Conservation (phyloP, 2,329 filamentous ascomycete species). For the Trichophyton rubrum region DNA sequence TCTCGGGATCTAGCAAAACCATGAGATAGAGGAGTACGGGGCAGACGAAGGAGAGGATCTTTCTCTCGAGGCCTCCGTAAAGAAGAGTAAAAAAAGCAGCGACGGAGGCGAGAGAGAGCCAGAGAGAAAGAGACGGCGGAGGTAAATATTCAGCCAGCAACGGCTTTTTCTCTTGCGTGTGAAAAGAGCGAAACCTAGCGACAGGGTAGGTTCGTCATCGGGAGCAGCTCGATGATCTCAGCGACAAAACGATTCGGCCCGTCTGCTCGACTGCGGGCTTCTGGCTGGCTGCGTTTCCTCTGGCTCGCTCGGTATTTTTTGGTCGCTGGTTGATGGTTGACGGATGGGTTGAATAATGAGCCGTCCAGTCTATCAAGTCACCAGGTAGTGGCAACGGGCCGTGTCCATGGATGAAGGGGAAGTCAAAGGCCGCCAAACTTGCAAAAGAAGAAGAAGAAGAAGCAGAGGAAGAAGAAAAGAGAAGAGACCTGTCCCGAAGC, state of each 20-base stretch:
- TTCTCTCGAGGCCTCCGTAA: background rate
- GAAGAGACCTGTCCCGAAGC: background rate
- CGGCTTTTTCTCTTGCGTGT: background rate
- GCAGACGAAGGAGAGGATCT: background rate
- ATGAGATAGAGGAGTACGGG: background rate
- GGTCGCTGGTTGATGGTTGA: background rate
- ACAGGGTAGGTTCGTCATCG: background rate
- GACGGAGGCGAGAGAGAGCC: background rate
- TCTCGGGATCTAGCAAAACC: background rate
- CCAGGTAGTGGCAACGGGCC: conserved; percentile 1
- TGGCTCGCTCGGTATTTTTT: background rate
- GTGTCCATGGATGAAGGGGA: background rate
- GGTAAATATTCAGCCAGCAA: background rate
- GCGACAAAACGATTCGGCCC: background rate
- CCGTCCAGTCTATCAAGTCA: background rate
- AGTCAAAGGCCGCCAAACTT: background rate
- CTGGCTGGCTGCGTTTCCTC: background rate
- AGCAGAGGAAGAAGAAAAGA: background rate
- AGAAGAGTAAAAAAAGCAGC: background rate
- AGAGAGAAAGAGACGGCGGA: background rate
- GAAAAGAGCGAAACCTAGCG: background rate
- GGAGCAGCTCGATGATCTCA: background rate
- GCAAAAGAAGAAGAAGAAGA: background rate
- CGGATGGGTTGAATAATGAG: background rate
- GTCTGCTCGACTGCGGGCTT: background rate